Evolutionary conservation across 2,329 filamentous ascomycete genomes (phyloP).

Genomic region (Diaporthe destruens): DNA sequence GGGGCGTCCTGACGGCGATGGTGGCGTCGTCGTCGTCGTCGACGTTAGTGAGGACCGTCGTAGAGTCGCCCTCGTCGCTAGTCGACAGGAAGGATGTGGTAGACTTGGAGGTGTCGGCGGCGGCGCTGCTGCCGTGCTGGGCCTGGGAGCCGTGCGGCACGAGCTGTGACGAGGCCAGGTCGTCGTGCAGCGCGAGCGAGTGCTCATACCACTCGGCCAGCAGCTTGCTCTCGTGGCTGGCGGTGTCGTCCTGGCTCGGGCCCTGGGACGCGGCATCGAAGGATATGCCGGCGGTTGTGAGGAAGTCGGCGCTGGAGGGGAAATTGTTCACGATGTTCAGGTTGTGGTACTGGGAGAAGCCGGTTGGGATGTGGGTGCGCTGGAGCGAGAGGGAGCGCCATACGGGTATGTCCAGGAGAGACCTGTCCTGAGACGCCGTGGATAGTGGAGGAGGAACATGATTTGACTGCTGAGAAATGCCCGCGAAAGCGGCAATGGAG

Average conservation of each 20-base stretch:
- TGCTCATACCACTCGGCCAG: slow-evolving; percentile 81
- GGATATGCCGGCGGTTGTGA: slow-evolving; percentile 59
- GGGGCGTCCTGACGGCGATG: slow-evolving; percentile 44
- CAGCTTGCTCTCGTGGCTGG: slow-evolving; percentile 47
- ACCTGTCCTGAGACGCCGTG: slow-evolving; percentile 40
- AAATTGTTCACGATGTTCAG: slow-evolving; percentile 48
- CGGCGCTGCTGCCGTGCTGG: slow-evolving; percentile 42
- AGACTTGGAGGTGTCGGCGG: slow-evolving; percentile 23
- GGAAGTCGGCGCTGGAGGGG: slow-evolving; percentile 58
- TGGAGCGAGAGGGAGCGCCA: slow-evolving; percentile 69
- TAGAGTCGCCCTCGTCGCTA: slow-evolving; percentile 42
- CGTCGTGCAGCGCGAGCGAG: slow-evolving; percentile 78
- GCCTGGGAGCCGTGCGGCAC: slow-evolving; percentile 39
- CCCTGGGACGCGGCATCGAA: slow-evolving; percentile 45
- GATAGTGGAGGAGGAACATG: slow-evolving; percentile 41
- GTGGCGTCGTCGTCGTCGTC: slow-evolving; percentile 38
- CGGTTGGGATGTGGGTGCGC: slow-evolving; percentile 60
- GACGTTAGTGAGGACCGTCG: slow-evolving; percentile 45
- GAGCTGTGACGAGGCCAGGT: slow-evolving; percentile 73
- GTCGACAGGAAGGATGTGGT: neutral
- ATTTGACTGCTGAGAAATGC: neutral
- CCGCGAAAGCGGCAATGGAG: slow-evolving; percentile 56
- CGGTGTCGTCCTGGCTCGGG: slow-evolving; percentile 4
- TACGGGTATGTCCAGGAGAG: slow-evolving; percentile 50
- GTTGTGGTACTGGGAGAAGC: slow-evolving; percentile 64